Evolutionary conservation across 768 basidiomycete genomes (phyloP), one percentile per base, ranked within the genome.

Genomic region (Phanerochaete carnosa): DNA sequence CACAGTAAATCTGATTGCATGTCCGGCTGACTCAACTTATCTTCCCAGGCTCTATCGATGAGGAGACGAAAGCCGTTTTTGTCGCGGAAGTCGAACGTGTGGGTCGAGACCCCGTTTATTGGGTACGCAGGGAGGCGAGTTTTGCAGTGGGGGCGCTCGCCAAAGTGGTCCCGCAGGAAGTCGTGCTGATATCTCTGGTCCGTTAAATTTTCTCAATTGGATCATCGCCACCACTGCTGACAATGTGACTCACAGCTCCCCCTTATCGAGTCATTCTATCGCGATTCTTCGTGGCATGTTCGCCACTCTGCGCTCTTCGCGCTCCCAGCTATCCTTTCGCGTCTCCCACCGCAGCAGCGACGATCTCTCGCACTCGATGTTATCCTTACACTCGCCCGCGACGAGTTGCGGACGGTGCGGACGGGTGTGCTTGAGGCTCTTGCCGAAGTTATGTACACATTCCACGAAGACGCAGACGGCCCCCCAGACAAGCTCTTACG

Each of bases 121-220:
- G 89, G 84, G 91, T 95, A 22, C 79, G 93, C 63, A 79, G 89
- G 55, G 92, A 96, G 70, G 93, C 92, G 1, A 90, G 90, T 0
- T 91, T 93, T 64, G 94, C 94, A 2, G 77, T 98, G 28, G 94
- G 92, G 0, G 90, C 90, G 9, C 78, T 98, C 56, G 92, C 94
- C 22, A 95, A 95, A 73, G 85, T 92, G 25, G 87, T 93, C 8
- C 87, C 92, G n/a, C 75, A 83, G 45, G 90, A 92, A 65, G 72
- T 92, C 26, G 82, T 94, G 22, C 70, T 82, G 25, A 78, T 72
- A 51, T 82, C 85, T 56, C 76, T 91, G 75, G 92, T 88, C 69
- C 56, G 83, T 69, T 26, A 49, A 65, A 60, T 62, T 64, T n/a
- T 23, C 26, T 26, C n/a, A 2, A 33, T 12, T 55, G 22, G 5